These are phyloP conservation scores for Dissoconium aciculare DNA, from an alignment of 2,329 filamentous ascomycete species.

Conservation along the genomic window DNA sequence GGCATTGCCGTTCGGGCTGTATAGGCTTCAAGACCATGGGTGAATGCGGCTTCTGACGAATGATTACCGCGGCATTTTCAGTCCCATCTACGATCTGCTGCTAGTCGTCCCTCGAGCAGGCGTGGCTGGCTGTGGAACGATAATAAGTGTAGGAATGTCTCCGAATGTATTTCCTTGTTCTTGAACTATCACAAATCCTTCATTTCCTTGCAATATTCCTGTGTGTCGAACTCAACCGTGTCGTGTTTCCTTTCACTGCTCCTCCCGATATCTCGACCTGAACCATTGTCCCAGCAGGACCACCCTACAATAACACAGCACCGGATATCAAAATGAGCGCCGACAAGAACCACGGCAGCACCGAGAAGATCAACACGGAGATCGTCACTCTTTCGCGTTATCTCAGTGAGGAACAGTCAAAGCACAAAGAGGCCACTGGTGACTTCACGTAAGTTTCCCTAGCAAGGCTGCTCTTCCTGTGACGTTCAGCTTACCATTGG, in stretches of 20 bases:
- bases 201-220: not conserved
- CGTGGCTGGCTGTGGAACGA: not conserved
- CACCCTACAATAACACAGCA: conserved; percentile 19
- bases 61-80: conserved; percentile 3
- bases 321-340: conserved; percentile 12
- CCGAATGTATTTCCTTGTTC: not conserved
- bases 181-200: not conserved
- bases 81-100: not conserved
- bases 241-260: not conserved
- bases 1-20: not conserved
- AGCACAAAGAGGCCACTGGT: conserved; percentile 87
- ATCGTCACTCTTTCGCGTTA: conserved; percentile 92
- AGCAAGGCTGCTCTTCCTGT: not conserved
- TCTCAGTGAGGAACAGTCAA: conserved; percentile 87
- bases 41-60: not conserved
- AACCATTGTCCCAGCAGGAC: not conserved
- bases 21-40: conserved; percentile 1
- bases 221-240: not conserved
- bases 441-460: conserved; percentile 76
- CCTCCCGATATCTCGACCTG: not conserved
- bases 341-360: conserved; percentile 20
- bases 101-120: not conserved
- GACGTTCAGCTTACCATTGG: conserved; percentile 10
- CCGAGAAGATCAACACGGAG: conserved; percentile 82
- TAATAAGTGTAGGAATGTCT: not conserved